Conservation (phyloP, 257 asterid species). For the Solanum chmielewskii region DNA sequence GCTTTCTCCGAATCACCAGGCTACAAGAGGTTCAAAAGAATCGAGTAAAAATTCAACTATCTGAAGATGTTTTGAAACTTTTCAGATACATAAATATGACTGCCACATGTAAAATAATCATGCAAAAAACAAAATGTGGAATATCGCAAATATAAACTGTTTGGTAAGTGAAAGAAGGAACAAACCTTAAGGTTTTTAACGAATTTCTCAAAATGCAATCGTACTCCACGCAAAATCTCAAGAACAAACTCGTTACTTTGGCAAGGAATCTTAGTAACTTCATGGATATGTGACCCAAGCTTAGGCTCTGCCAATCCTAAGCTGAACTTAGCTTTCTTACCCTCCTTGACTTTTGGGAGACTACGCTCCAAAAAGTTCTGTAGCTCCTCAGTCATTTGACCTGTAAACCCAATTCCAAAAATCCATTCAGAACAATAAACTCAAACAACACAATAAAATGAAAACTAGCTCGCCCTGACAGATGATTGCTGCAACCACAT, state of each 20-base stretch:
- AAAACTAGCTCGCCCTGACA: background rate
- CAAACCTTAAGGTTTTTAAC: slow-evolving; percentile 74
- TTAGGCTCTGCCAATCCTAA: slow-evolving; percentile 85
- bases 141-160: background rate
- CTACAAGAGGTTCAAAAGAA: slow-evolving; percentile 17
- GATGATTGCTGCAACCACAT: background rate
- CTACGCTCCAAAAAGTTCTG: slow-evolving; percentile 67
- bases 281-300: slow-evolving; percentile 73
- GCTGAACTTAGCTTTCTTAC: slow-evolving; percentile 74
- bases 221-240: slow-evolving; percentile 81
- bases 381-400: slow-evolving; percentile 85
- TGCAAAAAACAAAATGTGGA: background rate
- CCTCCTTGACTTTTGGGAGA: slow-evolving; percentile 77
- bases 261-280: slow-evolving; percentile 81
- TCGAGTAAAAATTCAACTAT: background rate
- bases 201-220: slow-evolving; percentile 60
- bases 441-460: background rate
- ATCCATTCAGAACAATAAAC: background rate
- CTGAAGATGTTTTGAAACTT: background rate
- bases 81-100: background rate
- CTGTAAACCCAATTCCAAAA: slow-evolving; percentile 18
- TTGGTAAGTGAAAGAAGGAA: background rate
- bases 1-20: slow-evolving; percentile 89
- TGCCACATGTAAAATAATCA: background rate
- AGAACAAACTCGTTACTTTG: slow-evolving; percentile 76